Conservation (phyloP, 1,284 basidiomycete species). For the Melampsora americana region DNA sequence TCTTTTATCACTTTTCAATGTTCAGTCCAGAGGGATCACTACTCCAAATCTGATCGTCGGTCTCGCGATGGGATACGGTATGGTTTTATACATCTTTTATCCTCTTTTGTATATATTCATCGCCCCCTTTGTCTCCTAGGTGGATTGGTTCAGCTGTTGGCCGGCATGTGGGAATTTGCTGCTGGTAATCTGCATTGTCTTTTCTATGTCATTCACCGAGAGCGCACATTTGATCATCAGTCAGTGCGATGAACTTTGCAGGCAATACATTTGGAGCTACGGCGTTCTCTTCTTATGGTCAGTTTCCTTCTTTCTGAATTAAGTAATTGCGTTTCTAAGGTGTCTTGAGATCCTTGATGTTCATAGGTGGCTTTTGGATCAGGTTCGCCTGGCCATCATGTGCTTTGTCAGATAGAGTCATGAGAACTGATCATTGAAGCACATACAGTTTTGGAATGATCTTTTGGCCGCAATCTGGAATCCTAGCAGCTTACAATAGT, state of each 20-base stretch:
- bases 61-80: constrained; percentile 67
- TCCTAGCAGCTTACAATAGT: constrained; percentile 56
- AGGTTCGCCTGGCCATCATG: not conserved
- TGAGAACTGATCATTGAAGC: not conserved
- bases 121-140: constrained; percentile 56
- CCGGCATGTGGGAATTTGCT: constrained; percentile 59
- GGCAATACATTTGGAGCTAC: constrained; percentile 64
- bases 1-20: constrained; percentile 57
- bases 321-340: not conserved
- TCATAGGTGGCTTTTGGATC: constrained; percentile 62
- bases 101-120: not conserved
- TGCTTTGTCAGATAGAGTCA: not conserved
- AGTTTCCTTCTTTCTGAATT: not conserved
- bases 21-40: constrained; percentile 54
- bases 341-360: not conserved
- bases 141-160: constrained; percentile 68
- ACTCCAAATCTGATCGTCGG: constrained; percentile 72
- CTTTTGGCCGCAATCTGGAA: constrained; percentile 55
- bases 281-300: constrained; percentile 56
- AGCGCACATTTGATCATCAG: not conserved
- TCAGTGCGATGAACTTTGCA: constrained; percentile 60
- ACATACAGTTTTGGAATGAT: constrained; percentile 51
- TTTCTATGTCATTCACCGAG: not conserved
- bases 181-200: not conserved
- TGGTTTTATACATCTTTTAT: not conserved